Conservation (phyloP, 441 rosid genomes). For the Gossypium lobatum region DNA sequence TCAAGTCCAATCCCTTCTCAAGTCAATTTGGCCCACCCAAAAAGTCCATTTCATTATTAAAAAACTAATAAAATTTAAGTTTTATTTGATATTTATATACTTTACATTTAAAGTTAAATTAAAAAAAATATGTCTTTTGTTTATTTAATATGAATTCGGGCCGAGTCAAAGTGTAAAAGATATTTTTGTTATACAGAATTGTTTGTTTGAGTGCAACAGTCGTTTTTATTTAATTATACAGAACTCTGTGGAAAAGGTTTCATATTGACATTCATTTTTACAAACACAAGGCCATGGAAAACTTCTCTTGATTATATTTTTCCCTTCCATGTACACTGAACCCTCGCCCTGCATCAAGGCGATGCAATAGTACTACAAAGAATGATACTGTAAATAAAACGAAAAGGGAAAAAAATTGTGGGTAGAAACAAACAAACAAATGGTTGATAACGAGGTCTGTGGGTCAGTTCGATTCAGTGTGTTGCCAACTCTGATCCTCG, state of each 20-base stretch:
- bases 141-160: too few relatives aligned
- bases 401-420: neutral
- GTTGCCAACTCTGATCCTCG: conserved; percentile 18
- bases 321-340: conserved; percentile 25
- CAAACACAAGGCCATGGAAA: neutral
- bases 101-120: neutral
- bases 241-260: neutral
- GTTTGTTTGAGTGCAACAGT: too few relatives aligned
- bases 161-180: too few relatives aligned
- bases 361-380: conserved; percentile 17
- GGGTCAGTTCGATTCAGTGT: conserved; percentile 13
- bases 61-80: too few relatives aligned
- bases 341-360: conserved; percentile 12
- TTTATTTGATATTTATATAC: neutral
- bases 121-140: too few relatives aligned
- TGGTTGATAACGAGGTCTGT: conserved; percentile 18
- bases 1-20: neutral
- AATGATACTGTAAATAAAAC: conserved; percentile 16
- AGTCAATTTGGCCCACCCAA: neutral
- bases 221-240: too few relatives aligned
- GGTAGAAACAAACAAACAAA: neutral
- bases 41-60: neutral
- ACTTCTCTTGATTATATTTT: conserved; percentile 18
- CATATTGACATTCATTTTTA: neutral
- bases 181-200: too few relatives aligned